These are phyloP conservation scores for Chlamydomonas sp. DNA, from an alignment of 139 green algal species.

Conservation along the genomic window DNA sequence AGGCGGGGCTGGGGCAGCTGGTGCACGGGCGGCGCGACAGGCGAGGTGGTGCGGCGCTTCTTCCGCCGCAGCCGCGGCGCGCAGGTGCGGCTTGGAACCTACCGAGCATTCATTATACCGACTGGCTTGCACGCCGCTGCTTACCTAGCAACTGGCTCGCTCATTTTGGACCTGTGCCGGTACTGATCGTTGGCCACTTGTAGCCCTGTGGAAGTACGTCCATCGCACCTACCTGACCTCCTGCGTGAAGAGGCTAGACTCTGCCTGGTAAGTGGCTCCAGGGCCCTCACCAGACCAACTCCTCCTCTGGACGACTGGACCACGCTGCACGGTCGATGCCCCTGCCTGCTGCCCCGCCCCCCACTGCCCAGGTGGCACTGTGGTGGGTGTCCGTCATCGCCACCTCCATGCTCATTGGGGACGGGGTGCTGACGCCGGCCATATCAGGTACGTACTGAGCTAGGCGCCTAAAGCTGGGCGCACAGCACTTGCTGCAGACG, in stretches of 20 bases:
- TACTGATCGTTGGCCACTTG: too few relatives aligned
- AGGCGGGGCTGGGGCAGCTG: not conserved
- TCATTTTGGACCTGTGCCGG: too few relatives aligned
- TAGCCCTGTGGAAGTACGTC: too few relatives aligned
- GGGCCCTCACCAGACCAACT: too few relatives aligned
- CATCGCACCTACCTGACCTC: too few relatives aligned
- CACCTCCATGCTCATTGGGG: constrained; percentile 45
- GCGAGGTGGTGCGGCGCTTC: not conserved
- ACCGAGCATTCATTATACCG: not conserved
- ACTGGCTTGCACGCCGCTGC: not conserved
- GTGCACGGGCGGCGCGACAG: not conserved
- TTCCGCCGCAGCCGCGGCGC: not conserved
- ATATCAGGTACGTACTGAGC: constrained; percentile 28
- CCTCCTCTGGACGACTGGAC: too few relatives aligned
- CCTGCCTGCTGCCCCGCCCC: not conserved
- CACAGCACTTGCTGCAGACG: too few relatives aligned
- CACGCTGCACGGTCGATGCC: too few relatives aligned
- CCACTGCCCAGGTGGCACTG: constrained; percentile 16
- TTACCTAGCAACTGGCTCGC: not conserved
- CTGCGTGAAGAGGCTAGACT: too few relatives aligned
- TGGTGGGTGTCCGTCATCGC: constrained; percentile 27
- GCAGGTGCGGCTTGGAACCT: not conserved
- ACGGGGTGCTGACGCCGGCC: constrained; percentile 57
- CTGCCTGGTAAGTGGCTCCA: too few relatives aligned
- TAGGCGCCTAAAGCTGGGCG: not conserved